Conservation (phyloP, 345 rosid species). For the Raphanus raphanistrum region DNA sequence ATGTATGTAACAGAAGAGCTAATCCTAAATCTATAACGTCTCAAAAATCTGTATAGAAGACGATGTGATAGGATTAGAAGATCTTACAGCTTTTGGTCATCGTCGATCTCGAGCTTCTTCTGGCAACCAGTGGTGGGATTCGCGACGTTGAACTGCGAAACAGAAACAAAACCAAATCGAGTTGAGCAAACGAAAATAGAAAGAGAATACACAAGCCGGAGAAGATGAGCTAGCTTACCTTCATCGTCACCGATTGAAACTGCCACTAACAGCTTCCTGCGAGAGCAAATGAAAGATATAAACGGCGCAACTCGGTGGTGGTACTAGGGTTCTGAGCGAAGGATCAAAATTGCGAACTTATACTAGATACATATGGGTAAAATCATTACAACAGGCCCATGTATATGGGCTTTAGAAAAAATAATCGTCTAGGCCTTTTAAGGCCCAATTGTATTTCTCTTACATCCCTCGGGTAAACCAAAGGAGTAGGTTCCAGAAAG, state of each 20-base stretch:
- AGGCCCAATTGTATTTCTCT: not conserved
- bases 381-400: not conserved
- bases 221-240: constrained; percentile 7
- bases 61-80: not conserved
- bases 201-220: not conserved
- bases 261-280: constrained; percentile 9
- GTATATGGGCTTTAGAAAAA: not conserved
- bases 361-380: not conserved
- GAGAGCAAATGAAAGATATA: not conserved
- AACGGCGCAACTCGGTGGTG: not conserved
- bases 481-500: not conserved
- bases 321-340: constrained; percentile 17
- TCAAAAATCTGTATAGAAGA: not conserved
- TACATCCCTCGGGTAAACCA: not conserved
- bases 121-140: constrained; percentile 60
- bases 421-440: not conserved
- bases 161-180: not conserved
- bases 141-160: constrained; percentile 50
- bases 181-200: not conserved
- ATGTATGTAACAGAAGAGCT: not conserved
- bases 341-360: not conserved
- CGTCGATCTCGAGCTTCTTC: constrained; percentile 58
- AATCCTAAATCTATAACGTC: not conserved
- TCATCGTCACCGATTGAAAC: constrained; percentile 29
- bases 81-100: constrained; percentile 54